A percentile compares a stretch with the other conserved stretches of the same genome.
Conservation (phyloP, 2,329 filamentous ascomycete species). For the Hortaea sp. region DNA sequence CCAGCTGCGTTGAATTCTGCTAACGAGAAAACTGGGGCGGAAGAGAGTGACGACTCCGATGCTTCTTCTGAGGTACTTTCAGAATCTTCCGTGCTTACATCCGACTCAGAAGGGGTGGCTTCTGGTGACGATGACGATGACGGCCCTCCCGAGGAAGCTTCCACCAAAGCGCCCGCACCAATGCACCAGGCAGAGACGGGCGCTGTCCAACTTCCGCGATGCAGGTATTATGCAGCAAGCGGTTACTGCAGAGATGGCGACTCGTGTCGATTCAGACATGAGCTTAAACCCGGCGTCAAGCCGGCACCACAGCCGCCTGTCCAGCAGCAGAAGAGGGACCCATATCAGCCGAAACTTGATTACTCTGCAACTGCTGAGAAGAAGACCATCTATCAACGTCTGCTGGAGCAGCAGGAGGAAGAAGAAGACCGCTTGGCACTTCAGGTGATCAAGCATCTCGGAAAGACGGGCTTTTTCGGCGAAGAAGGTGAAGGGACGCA, state of each 20-base stretch:
- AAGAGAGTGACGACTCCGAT: slow-evolving; percentile 11
- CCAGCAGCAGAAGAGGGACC: background rate
- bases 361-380: slow-evolving; percentile 1
- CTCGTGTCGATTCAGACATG: slow-evolving; percentile 24
- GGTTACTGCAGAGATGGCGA: slow-evolving; percentile 25
- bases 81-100: slow-evolving; percentile 21
- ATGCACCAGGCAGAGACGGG: background rate
- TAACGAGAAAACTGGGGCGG: background rate
- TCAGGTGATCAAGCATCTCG: slow-evolving; percentile 38
- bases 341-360: slow-evolving; percentile 9
- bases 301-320: slow-evolving; percentile 6
- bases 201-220: slow-evolving; percentile 8
- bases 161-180: slow-evolving; percentile 23
- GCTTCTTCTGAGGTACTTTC: slow-evolving; percentile 12
- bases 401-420: slow-evolving; percentile 36
- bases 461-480: slow-evolving; percentile 31
- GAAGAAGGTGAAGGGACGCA: background rate
- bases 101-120: slow-evolving; percentile 9
- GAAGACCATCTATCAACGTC: slow-evolving; percentile 19
- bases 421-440: slow-evolving; percentile 33
- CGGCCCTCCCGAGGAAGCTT: slow-evolving; percentile 27
- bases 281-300: slow-evolving; percentile 7
- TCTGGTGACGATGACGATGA: slow-evolving; percentile 21
- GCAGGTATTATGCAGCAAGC: slow-evolving; percentile 21
- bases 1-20: background rate